Percentiles rank a stretch among this genome's conserved stretches.
phyloP scores from a whole-genome alignment of 371 early-diverging fungal genomes.

The Lichtheimia ramosa region DNA sequence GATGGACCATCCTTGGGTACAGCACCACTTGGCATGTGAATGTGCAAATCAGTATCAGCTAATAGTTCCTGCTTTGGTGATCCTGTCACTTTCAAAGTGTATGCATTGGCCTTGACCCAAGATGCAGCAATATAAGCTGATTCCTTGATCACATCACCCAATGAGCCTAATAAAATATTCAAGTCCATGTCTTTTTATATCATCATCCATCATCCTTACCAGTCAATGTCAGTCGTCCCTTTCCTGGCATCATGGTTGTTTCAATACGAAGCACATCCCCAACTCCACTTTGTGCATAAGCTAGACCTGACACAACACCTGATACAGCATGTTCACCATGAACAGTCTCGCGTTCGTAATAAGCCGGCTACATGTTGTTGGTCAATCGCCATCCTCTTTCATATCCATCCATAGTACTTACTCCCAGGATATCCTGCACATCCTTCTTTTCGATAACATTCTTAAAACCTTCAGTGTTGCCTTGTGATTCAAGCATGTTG shows the following conservation, averaged over 20 bases:
- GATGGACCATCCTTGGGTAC: conserved; percentile 87
- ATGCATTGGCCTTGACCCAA: conserved; percentile 78
- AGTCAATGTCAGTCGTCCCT: conserved; percentile 68
- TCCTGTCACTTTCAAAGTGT: conserved; percentile 54
- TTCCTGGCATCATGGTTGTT: conserved; percentile 76
- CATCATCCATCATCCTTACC: conserved; percentile 28
- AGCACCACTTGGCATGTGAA: conserved; percentile 85
- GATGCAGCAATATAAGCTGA: conserved; percentile 80
- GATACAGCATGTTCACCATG: conserved; percentile 55
- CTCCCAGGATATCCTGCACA: conserved; percentile 66
- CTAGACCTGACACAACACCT: conserved; percentile 83
- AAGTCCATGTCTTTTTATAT: not conserved
- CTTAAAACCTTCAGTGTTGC: conserved; percentile 3
- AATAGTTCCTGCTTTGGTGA: conserved; percentile 41
- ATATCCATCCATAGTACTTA: conserved; percentile 4
- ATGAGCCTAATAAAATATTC: conserved; percentile 69
- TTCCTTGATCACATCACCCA: conserved; percentile 88
- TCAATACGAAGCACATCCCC: conserved; percentile 83
- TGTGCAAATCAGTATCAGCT: conserved; percentile 69
- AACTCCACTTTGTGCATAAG: conserved; percentile 77
- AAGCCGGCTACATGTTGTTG: conserved; percentile 35
- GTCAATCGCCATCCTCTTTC: not conserved
- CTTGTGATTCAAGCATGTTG: conserved; percentile 31
- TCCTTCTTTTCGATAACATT: conserved; percentile 25
- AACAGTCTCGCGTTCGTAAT: conserved; percentile 65